Conservation (phyloP, 306 rosid genomes). For the Prunus salicina region DNA sequence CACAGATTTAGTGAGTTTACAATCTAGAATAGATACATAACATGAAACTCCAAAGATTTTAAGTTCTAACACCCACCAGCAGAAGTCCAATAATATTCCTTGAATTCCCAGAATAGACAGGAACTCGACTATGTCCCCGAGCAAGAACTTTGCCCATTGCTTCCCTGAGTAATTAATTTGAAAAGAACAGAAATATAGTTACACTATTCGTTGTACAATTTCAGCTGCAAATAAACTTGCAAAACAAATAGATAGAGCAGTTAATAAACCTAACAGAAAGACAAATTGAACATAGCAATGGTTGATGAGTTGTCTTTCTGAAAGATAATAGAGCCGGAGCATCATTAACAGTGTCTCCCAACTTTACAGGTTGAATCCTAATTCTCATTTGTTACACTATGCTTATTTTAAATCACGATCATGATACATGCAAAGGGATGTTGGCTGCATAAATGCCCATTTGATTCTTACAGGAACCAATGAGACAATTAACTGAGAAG, state of each 20-base stretch:
- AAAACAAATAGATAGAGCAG: background rate
- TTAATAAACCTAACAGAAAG: background rate
- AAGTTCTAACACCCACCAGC: constrained; percentile 47
- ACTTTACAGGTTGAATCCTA: background rate
- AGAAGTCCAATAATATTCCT: constrained; percentile 91
- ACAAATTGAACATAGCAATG: background rate
- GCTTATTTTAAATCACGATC: background rate
- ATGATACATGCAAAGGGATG: background rate
- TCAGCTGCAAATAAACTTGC: constrained; percentile 1
- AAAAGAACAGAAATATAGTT: background rate
- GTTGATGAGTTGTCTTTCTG: background rate
- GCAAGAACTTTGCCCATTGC: constrained; percentile 98
- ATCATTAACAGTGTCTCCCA: background rate
- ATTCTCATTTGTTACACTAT: background rate
- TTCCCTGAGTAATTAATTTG: constrained; percentile 55
- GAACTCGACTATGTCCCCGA: constrained; percentile 98
- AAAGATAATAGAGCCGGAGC: background rate
- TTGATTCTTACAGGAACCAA: background rate
- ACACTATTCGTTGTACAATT: background rate
- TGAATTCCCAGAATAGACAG: constrained; percentile 90
- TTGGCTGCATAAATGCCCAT: background rate
- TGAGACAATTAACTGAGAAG: background rate
- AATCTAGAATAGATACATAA: background rate
- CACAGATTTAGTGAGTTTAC: background rate
- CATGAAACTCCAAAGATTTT: constrained; percentile 8